Conservation (phyloP, 2,329 filamentous ascomycete genomes). For the Periglandula ipomoeae region DNA sequence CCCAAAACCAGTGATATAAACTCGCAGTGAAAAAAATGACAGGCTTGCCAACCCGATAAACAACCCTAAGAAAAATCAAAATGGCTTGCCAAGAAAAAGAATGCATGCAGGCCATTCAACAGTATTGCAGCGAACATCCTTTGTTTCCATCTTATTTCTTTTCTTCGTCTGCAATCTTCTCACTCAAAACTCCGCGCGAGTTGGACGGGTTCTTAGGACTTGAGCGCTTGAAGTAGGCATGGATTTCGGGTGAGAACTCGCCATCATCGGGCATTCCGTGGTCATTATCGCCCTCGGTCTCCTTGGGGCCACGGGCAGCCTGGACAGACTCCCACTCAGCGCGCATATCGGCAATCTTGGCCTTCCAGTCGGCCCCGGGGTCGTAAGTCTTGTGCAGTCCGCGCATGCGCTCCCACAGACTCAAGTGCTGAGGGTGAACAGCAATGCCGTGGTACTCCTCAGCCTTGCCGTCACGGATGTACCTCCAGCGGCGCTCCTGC, state of each 20-base stretch:
- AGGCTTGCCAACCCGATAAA: too few relatives aligned
- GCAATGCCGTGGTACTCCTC: slow-evolving; percentile 88
- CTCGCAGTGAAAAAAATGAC: too few relatives aligned
- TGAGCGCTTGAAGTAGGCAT: slow-evolving; percentile 42
- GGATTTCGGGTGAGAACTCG: slow-evolving; percentile 44
- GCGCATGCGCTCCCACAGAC: slow-evolving; percentile 73
- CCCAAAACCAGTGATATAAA: too few relatives aligned
- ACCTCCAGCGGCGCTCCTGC: slow-evolving; percentile 88
- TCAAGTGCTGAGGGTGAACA: slow-evolving; percentile 81
- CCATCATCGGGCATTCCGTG: slow-evolving; percentile 33
- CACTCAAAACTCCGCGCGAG: slow-evolving; percentile 16
- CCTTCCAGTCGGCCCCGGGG: slow-evolving; percentile 70
- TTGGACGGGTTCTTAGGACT: slow-evolving; percentile 18
- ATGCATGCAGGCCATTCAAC: too few relatives aligned
- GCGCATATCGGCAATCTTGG: slow-evolving; percentile 77
- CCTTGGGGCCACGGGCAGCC: slow-evolving; percentile 36
- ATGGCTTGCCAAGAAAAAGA: too few relatives aligned
- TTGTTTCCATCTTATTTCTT: not conserved
- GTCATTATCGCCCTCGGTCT: slow-evolving; percentile 31
- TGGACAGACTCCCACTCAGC: slow-evolving; percentile 49
- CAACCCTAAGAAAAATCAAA: too few relatives aligned
- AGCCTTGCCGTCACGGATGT: slow-evolving; percentile 68
- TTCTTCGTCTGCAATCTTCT: slow-evolving; percentile 17
- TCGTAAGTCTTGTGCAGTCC: slow-evolving; percentile 78
- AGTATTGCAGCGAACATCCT: not conserved